Evolutionary conservation across 306 rosid species (phyloP).

Genomic region (Rosa rugosa): DNA sequence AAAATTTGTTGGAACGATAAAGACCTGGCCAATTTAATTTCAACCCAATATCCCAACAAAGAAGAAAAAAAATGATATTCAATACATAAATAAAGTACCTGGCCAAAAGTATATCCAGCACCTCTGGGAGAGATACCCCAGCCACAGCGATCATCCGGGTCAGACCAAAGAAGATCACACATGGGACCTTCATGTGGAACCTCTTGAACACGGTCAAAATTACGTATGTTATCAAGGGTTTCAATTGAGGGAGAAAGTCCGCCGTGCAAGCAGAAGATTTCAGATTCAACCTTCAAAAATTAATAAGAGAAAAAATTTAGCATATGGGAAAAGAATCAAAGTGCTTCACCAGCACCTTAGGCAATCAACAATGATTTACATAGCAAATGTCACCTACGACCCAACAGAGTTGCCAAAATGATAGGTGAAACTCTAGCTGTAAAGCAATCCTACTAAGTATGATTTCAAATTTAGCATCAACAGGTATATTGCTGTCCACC

Average conservation of each 20-base stretch:
- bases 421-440: not conserved
- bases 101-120: conserved; percentile 94
- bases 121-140: conserved; percentile 98
- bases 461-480: not conserved
- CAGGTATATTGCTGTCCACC: conserved; percentile 5
- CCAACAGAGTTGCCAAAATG: not conserved
- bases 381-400: not conserved
- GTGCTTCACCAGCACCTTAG: not conserved
- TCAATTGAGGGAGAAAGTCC: conserved; percentile 95
- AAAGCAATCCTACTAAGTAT: not conserved
- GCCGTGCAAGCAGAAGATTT: conserved; percentile 93
- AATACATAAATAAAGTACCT: conserved; percentile 44
- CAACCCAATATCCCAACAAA: not conserved
- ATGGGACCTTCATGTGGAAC: conserved; percentile 98
- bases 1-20: not conserved
- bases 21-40: not conserved
- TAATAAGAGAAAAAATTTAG: conserved; percentile 2
- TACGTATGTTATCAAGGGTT: conserved; percentile 87
- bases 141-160: conserved; percentile 96
- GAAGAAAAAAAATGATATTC: not conserved
- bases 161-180: conserved; percentile 98
- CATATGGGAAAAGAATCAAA: not conserved
- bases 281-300: conserved; percentile 75
- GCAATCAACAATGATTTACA: not conserved
- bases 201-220: conserved; percentile 97